A percentile compares a stretch with the other conserved stretches of the same genome.
phyloP scores from a whole-genome alignment of 1,284 basidiomycete genomes.

The Ustilago vetiveriae region DNA sequence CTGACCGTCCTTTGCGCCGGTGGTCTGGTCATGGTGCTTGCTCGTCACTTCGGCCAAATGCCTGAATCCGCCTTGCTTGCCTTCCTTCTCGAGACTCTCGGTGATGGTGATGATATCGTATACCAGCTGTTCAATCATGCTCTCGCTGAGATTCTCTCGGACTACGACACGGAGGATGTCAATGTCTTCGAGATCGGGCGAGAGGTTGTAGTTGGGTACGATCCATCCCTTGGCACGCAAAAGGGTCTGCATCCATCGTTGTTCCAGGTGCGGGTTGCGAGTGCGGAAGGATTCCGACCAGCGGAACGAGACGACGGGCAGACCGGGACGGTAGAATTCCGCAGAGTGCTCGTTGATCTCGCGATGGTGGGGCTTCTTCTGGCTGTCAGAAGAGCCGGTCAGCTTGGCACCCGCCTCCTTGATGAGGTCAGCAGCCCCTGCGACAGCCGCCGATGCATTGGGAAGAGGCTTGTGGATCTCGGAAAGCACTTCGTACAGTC shows the following conservation, averaged over 20 bases:
- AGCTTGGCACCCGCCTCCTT: conserved; percentile 69
- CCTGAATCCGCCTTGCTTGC: conserved; percentile 20
- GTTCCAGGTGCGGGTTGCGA: conserved; percentile 70
- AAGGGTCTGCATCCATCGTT: conserved; percentile 87
- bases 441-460: conserved; percentile 6
- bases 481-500: conserved; percentile 75
- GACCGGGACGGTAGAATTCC: conserved; percentile 77
- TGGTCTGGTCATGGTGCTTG: conserved; percentile 2
- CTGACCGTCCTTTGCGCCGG: conserved; percentile 4
- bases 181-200: conserved; percentile 49
- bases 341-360: conserved; percentile 58
- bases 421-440: conserved; percentile 9
- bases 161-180: conserved; percentile 65
- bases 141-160: conserved; percentile 59
- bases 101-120: conserved; percentile 62
- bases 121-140: conserved; percentile 62
- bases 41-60: conserved; percentile 29
- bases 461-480: conserved; percentile 68
- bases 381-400: background rate
- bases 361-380: conserved; percentile 1
- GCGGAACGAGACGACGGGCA: conserved; percentile 89
- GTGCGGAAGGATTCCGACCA: conserved; percentile 76
- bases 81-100: conserved; percentile 48
- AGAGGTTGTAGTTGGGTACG: conserved; percentile 64
- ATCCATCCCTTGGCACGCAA: conserved; percentile 80